Evolutionary conservation across 73 alveolate species (phyloP), one percentile per base, ranked within the genome.

Genomic region (Paramecium octaurelia): DNA sequence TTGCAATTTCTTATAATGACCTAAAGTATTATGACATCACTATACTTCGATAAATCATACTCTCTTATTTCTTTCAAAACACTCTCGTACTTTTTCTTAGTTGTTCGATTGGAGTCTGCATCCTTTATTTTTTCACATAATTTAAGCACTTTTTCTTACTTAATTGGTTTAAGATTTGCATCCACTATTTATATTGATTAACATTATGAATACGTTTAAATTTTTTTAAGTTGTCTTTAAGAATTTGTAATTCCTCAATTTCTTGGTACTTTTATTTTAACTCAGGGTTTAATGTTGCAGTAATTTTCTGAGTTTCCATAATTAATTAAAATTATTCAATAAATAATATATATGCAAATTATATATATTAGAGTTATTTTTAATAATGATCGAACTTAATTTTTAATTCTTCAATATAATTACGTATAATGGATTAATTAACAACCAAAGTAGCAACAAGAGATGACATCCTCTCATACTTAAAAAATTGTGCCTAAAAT

Each of bases 41-140:
- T n/a, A 75, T 80, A 46, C 73, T 80, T 80, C 21, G 70, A 20
- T 43, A 80, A 23, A 80, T 80, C 75, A 18, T 14, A 44, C 24
- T 80, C 91, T 43, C 57, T 80, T 43, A 80, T 80, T 48, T 80
- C 91, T 43, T 80, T 80, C 43, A 80, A 44, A 3, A 80, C 75
- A 48, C 54, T 24, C 48, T 80, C 91, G 24, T 46, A 46, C 24
- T 42, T 48, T 35, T 48, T 80, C 54, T 80, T 80, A 3, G 70
- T 43, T 80, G 70, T 24, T 44, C 44, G 18, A 42, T 80, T 80
- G 3, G 76, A 42, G 57, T 80, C 91, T 20, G 91, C 91, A 44
- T 80, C 91, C 24, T 46, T 80, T 31, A 80, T 80, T 43, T 80
- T 80, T 3, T 80, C 75, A 31, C 43, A 80, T 20, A 80, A 23